These are phyloP conservation scores for Scedosporium minutisporum DNA, from an alignment of 2,329 filamentous ascomycete species.

Conservation along the genomic window DNA sequence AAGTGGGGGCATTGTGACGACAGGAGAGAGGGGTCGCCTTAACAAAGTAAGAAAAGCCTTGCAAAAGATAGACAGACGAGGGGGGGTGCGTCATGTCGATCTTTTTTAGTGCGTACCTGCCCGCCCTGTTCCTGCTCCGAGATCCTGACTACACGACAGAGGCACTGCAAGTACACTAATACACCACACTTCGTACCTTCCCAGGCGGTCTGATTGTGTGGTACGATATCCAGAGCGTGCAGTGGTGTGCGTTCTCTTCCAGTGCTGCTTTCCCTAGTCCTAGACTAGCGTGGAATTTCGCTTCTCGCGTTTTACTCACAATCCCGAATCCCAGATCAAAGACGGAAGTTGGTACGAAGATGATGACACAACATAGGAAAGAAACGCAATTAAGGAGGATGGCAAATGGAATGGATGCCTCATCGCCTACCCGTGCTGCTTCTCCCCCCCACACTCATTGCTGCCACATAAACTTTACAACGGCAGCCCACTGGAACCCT, in stretches of 20 bases:
- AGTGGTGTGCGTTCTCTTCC: not conserved
- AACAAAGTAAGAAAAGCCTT: not conserved
- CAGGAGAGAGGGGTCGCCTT: not conserved
- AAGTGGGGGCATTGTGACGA: constrained; percentile 1
- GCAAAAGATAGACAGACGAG: not conserved
- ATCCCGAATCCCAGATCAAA: not conserved
- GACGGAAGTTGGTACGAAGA: not conserved
- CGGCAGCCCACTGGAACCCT: not conserved
- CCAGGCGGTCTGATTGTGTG: too few relatives aligned
- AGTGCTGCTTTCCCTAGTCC: too few relatives aligned
- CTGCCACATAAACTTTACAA: not conserved
- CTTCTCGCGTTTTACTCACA: not conserved
- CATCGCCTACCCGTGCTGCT: not conserved
- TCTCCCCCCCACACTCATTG: not conserved
- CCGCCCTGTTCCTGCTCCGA: too few relatives aligned
- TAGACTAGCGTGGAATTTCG: not conserved
- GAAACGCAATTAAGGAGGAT: not conserved
- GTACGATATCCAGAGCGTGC: not conserved
- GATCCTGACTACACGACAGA: too few relatives aligned
- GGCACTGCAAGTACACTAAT: too few relatives aligned
- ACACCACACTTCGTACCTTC: too few relatives aligned
- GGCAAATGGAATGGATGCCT: not conserved
- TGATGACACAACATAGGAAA: not conserved
- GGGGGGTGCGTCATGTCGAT: not conserved
- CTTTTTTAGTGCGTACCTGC: too few relatives aligned